Conservation (phyloP, 164 flowering plant species). For the Berberis thunbergii region DNA sequence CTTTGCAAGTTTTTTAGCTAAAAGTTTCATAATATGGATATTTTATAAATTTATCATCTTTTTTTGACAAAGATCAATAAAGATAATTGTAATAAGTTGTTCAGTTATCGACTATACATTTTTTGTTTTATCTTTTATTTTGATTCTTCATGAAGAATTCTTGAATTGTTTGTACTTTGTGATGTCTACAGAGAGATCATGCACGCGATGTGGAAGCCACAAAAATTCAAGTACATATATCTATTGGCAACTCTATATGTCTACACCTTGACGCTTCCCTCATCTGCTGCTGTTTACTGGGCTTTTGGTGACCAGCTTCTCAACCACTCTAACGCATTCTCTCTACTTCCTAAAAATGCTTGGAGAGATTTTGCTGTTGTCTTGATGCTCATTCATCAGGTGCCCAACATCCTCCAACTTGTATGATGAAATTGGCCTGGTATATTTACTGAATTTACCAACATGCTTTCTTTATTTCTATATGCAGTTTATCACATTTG, state of each 20-base stretch:
- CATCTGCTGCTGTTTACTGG: slow-evolving; percentile 82
- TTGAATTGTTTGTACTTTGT: background rate
- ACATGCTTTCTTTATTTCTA: too few species aligned
- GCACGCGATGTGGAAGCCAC: slow-evolving; percentile 96
- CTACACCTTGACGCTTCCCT: slow-evolving; percentile 80
- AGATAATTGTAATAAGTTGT: too few species aligned
- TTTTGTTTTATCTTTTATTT: too few species aligned
- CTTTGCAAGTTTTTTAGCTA: too few species aligned
- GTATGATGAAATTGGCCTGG: too few species aligned
- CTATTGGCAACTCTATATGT: slow-evolving; percentile 81
- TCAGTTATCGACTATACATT: too few species aligned
- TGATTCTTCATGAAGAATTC: too few species aligned
- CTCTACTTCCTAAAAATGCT: slow-evolving; percentile 63
- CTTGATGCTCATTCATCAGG: slow-evolving; percentile 96
- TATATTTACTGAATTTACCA: too few species aligned
- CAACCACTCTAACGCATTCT: slow-evolving; percentile 81
- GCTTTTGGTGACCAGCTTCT: slow-evolving; percentile 87
- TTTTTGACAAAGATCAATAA: too few species aligned
- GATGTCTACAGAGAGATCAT: slow-evolving; percentile 49
- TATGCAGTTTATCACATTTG: slow-evolving; percentile 77
- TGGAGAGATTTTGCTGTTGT: slow-evolving; percentile 87
- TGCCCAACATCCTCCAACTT: slow-evolving; percentile 1
- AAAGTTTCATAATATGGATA: too few species aligned
- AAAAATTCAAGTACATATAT: slow-evolving; percentile 75
- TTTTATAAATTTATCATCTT: too few species aligned